A percentile compares a stretch with the other conserved stretches of the same genome.
Conservation (phyloP, 371 early-diverging fungal species). For the Thermomucor indicae-seudaticae region DNA sequence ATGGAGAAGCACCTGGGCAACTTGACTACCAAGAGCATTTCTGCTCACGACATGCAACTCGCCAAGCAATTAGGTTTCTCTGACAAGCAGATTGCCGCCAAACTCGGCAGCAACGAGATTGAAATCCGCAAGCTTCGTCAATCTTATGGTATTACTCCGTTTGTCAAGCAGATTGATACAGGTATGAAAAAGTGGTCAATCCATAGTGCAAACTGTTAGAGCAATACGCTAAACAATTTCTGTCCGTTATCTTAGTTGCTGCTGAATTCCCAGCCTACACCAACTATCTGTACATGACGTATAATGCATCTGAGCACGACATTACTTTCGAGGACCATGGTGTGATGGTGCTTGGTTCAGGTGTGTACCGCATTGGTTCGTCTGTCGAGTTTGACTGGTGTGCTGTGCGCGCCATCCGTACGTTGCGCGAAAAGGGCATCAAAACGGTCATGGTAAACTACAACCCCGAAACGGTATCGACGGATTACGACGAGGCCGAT, state of each 20-base stretch:
- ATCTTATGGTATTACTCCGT: constrained; percentile 69
- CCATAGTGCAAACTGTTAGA: constrained; percentile 25
- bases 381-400: constrained; percentile 96
- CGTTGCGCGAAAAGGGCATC: constrained; percentile 70
- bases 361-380: constrained; percentile 93
- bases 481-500: constrained; percentile 94
- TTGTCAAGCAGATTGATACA: constrained; percentile 91
- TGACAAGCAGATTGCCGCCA: constrained; percentile 77
- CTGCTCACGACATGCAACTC: constrained; percentile 49
- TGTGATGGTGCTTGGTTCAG: constrained; percentile 92
- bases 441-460: constrained; percentile 96
- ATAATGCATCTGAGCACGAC: constrained; percentile 84
- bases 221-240: constrained; percentile 78
- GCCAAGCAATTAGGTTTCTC: constrained; percentile 90
- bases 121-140: constrained; percentile 67
- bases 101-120: constrained; percentile 53
- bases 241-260: constrained; percentile 83
- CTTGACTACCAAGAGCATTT: constrained; percentile 43
- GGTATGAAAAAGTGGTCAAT: constrained; percentile 55
- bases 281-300: constrained; percentile 92
- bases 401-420: constrained; percentile 80
- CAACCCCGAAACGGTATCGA: constrained; percentile 96
- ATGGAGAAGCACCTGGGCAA: constrained; percentile 51
- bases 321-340: constrained; percentile 82
- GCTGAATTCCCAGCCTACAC: constrained; percentile 92